Conservation (phyloP, 225 moss, liverwort and hornwort species). For the Thuidium tamariscinum region DNA sequence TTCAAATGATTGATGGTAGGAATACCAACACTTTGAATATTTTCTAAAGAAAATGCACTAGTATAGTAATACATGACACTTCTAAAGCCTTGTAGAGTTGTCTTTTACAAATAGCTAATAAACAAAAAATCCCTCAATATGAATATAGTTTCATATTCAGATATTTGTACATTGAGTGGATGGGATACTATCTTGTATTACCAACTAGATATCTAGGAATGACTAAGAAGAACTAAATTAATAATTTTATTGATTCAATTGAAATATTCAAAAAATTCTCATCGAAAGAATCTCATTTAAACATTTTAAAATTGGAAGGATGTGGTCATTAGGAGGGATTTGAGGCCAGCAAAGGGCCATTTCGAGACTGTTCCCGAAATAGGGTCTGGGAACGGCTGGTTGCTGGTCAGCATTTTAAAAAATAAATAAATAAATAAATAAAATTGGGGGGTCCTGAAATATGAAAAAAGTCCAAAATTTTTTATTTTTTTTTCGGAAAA, state of each 20-base stretch:
- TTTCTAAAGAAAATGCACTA: not conserved
- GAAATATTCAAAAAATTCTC: not conserved
- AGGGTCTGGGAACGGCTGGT: too few species aligned
- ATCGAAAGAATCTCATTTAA: not conserved
- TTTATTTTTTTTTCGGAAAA: too few species aligned
- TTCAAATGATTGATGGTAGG: not conserved
- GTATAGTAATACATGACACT: not conserved
- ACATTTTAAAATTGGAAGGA: not conserved
- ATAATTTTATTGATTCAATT: not conserved
- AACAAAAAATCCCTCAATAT: not conserved
- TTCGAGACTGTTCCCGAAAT: too few species aligned
- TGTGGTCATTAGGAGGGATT: too few species aligned
- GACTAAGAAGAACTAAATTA: too few species aligned
- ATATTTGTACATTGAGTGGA: not conserved
- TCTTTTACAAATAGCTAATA: not conserved
- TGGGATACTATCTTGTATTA: too few species aligned
- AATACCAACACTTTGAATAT: rapidly evolving
- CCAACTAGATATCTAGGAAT: too few species aligned
- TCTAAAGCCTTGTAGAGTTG: not conserved
- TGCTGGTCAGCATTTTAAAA: too few species aligned
- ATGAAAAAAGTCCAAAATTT: too few species aligned
- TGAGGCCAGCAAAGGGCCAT: too few species aligned
- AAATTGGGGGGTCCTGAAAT: too few species aligned
- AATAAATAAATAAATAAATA: too few species aligned
- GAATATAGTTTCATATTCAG: not conserved